Base-by-base conservation (phyloP, 768 basidiomycete species). In the Tulasnella sp. region DNA sequence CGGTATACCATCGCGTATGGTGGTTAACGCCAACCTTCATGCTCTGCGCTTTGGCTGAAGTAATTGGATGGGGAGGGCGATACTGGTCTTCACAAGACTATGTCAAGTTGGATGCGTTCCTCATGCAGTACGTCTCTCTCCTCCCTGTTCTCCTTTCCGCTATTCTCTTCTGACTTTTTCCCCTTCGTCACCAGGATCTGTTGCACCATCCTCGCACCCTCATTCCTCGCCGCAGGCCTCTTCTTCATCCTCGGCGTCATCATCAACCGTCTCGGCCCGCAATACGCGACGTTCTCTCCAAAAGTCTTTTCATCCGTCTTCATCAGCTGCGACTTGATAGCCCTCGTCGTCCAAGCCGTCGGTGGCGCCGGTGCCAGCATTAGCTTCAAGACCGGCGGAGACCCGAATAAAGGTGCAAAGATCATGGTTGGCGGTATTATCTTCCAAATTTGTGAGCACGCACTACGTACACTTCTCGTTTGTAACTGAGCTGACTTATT, bases 301-400 rank as follows among this genome's bases (percentile, higher is more conserved):
- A 72, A 74, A 14, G 54, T 67, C 42, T 75, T 67, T n/a, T 45
- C 54, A 37, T 72, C 40, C 54, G n/a, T 73, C 25, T 73, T 71
- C 14, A 67, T n/a, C 72, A 83, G 15, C 42, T 70, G 75, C 80
- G 86, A 86, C 74, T 76, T 85, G 22, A 54, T 82, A n/a, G 82
- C 84, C 0, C 81, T 86, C 1, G 37, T 85, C 22, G 79, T 86
- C 2, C 86, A 86, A 77, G 85, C 82, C 8, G 76, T 82, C 11
- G 86, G 86, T 2, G 85, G 86, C 2, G 84, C 75, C 0, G 74
- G 77, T 1, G 83, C 84, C 6, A 82, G 82, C 9, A 22, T 70
- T 0, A 78, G 81, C 8, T 69, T 76, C 42, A 68, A 71, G 6
- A 78, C 79, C 14, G 74, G 78, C 31, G 72, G 77, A 12, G 76